These are phyloP conservation scores for Phellinidium pouzarii DNA, from an alignment of 1,284 basidiomycete genomes.

Conservation along the genomic window DNA sequence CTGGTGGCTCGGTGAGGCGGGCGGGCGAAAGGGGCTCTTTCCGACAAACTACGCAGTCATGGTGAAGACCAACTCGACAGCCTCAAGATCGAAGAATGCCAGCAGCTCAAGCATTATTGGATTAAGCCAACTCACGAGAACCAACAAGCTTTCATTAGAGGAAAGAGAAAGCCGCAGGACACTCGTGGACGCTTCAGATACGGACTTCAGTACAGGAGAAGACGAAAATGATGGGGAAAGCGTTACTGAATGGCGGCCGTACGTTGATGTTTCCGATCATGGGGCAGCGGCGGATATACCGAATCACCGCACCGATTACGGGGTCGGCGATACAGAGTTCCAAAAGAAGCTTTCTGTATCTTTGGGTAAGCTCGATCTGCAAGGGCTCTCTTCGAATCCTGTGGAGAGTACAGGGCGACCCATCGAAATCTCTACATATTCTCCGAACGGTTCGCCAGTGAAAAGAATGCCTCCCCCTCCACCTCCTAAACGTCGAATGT, in stretches of 20 bases:
- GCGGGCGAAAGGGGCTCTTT: constrained; percentile 68
- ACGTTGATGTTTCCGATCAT: constrained; percentile 1
- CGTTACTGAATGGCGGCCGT: constrained; percentile 1
- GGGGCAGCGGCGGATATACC: background rate
- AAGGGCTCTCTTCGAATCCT: background rate
- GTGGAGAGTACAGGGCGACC: background rate
- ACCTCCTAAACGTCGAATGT: constrained; percentile 15
- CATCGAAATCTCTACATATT: background rate
- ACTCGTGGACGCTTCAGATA: constrained; percentile 10
- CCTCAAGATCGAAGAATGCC: constrained; percentile 17
- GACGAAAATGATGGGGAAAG: constrained; percentile 12
- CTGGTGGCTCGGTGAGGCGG: constrained; percentile 79
- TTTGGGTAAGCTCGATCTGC: background rate
- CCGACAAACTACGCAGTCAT: constrained; percentile 67
- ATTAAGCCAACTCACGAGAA: background rate
- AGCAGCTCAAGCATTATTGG: constrained; percentile 19
- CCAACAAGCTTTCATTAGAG: background rate
- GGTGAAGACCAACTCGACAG: constrained; percentile 26
- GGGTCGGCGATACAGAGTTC: background rate
- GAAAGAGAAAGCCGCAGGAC: constrained; percentile 14
- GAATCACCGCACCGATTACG: background rate
- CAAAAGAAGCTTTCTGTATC: constrained; percentile 1
- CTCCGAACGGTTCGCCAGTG: constrained; percentile 9
- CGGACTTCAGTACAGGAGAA: constrained; percentile 10
- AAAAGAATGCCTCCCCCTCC: constrained; percentile 19